Base-by-base conservation (phyloP, 495 filamentous ascomycete genomes). In the Viridothelium virens region DNA sequence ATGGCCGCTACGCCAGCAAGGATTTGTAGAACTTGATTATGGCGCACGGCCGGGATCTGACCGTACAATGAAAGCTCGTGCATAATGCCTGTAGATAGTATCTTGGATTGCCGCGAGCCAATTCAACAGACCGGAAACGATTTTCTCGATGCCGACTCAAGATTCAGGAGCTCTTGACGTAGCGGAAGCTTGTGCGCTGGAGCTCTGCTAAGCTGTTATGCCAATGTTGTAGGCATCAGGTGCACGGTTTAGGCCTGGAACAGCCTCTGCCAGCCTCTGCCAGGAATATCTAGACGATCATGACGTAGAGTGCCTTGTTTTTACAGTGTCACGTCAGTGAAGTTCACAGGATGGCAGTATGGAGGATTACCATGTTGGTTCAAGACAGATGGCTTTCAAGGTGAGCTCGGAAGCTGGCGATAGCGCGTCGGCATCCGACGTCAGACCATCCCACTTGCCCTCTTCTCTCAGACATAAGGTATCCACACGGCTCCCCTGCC, bases 1-100 rank as follows among this genome's bases (percentile, higher is more conserved):
- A 87, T 87, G 67, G 84, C 85, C 37, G 86, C 83, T 65, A 90
- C 74, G 56, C 86, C 88, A 33, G 86, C 82, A 63, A 91, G 80
- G 71, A 90, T 84, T 64, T 87, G 83, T 62, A 89, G 78, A 56
- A 90, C 79, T 75, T 87, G 86, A 70, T 76, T 71, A 71, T 83
- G 80, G 16, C 81, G 79, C 2, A 73, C 65, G 33, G 67, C 41
- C 5, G 83, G 76, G 44, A 84, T 71, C 56, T 80, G 77, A 47
- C 74, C 80, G 75, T 78, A 80, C 56, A 85, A 79, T 18, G 81
- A 75, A 68, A 84, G 77, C 69, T 86, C 84, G 64, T 85, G 80
- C 77, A 83, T 82, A 18, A 31, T 67, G 6, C 12, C 38, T 5
- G 25, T 25, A 7, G 25, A 36, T 10, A 14, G 34, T 31, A 38